These are phyloP conservation scores for Harringtonia lauricola DNA, from an alignment of 2,329 filamentous ascomycete species.

Conservation along the genomic window DNA sequence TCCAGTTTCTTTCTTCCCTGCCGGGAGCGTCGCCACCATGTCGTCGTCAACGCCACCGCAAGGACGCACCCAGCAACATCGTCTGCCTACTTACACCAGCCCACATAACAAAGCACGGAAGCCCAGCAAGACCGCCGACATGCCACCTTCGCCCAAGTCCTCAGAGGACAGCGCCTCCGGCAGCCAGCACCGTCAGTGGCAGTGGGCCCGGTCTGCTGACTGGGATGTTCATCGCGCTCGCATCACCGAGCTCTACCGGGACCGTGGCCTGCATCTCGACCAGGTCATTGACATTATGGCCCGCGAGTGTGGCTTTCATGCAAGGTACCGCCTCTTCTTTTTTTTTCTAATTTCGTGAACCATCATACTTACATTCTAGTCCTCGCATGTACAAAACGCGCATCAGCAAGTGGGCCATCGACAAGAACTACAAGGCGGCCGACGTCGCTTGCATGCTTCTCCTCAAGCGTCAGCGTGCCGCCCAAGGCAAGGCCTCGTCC, in stretches of 20 bases:
- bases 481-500: slow-evolving; percentile 14
- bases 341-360: not conserved
- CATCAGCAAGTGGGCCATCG: slow-evolving; percentile 21
- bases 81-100: no score
- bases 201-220: slow-evolving; percentile 12
- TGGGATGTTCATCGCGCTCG: slow-evolving; percentile 16
- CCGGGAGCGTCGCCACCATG: no score
- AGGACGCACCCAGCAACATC: no score
- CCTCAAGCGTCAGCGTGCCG: slow-evolving; percentile 15
- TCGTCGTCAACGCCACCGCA: no score
- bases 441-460: slow-evolving; percentile 17
- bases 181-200: slow-evolving; percentile 5
- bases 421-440: slow-evolving; percentile 20
- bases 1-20: no score
- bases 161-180: not conserved
- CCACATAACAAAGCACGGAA: no score
- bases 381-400: slow-evolving; percentile 23
- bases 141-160: no score
- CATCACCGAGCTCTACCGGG: slow-evolving; percentile 18
- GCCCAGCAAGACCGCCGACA: no score
- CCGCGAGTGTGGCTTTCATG: slow-evolving; percentile 13
- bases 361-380: slow-evolving; percentile 5
- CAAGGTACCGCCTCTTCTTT: slow-evolving; percentile 11
- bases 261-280: slow-evolving; percentile 15
- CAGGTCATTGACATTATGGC: slow-evolving; percentile 19